Base-by-base conservation (phyloP, 176 grass and related monocot species). In the Cenchrus americanus region DNA sequence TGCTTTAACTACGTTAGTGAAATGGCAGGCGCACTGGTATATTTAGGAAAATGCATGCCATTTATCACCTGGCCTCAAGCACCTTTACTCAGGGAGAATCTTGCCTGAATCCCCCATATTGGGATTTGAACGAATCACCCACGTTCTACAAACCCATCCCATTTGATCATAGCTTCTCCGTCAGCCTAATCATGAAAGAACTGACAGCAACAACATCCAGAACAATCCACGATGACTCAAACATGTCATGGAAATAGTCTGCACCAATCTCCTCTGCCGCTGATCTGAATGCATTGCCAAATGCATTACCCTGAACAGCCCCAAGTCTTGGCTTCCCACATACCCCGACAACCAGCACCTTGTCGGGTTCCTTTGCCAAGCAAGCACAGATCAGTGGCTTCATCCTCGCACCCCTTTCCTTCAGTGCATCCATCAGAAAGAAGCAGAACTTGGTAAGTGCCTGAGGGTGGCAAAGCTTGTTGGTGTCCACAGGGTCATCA, bases 151-250 rank as follows among this genome's bases (percentile, higher is more conserved):
- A 79, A 30, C 17, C 4, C 40, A 26, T 52, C n/a, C 58, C 61
- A 78, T 32, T 3, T 18, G 47, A 52, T 94, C 90, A 97, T 13
- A 97, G 79, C 81, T 92, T 97, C 78, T 97, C 92, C 3, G 88
- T 97, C 71, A 97, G 84, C 40, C 88, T 71, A 43, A 97, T 79
- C 95, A 97, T 97, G 82, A 97, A 97, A 77, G 90, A 92, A 58
- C 95, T 89, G 61, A 94, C 73, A 52, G 88, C 88, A 76, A 86
- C 73, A 6, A 83, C 83, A 62, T 94, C 90, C 6, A 97, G 77
- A 73, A 97, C 77, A 49, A 97, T 94, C 90, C 95, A 97, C 62
- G 94, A 97, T 60, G 92, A 94, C 74, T 97, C 94, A 81, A 97
- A 94, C 77, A 97, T 85, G 68, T 94, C 92, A 81, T 94, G 89